A percentile compares a stretch with the other conserved stretches of the same genome.
These are phyloP conservation scores for Pichia sp. DNA, from an alignment of 1,139 yeast species.

Conservation along the genomic window DNA sequence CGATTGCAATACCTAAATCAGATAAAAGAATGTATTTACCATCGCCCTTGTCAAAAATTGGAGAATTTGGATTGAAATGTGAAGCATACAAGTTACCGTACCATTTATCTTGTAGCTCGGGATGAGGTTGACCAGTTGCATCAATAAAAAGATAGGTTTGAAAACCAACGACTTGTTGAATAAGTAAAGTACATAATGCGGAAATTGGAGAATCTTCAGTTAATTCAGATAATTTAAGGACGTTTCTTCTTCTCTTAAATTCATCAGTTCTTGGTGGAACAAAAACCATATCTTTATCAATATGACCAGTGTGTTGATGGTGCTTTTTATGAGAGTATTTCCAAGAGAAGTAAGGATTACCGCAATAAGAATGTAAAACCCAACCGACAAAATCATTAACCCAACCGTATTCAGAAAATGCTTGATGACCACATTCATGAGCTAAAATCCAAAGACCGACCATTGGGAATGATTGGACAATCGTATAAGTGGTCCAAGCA, in stretches of 20 bases:
- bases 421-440: slow-evolving; percentile 88
- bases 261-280: slow-evolving; percentile 59
- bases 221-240: slow-evolving; percentile 46
- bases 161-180: slow-evolving; percentile 78
- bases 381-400: slow-evolving; percentile 77
- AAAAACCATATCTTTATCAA: slow-evolving; percentile 77
- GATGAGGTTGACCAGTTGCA: slow-evolving; percentile 70
- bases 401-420: slow-evolving; percentile 63
- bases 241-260: slow-evolving; percentile 35
- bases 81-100: slow-evolving; percentile 41
- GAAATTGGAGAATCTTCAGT: slow-evolving; percentile 70
- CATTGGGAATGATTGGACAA: slow-evolving; percentile 46
- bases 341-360: slow-evolving; percentile 87
- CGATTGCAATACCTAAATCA: slow-evolving; percentile 61
- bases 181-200: slow-evolving; percentile 46
- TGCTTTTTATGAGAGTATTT: slow-evolving; percentile 76
- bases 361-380: slow-evolving; percentile 68
- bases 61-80: slow-evolving; percentile 70
- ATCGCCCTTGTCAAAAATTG: slow-evolving; percentile 64
- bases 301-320: slow-evolving; percentile 82
- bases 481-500: slow-evolving; percentile 42
- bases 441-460: slow-evolving; percentile 85
- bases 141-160: slow-evolving; percentile 57
- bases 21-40: slow-evolving; percentile 64
- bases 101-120: slow-evolving; percentile 30